phyloP scores from a whole-genome alignment of 805 yeast species.

The Yamadazyma philogaea region DNA sequence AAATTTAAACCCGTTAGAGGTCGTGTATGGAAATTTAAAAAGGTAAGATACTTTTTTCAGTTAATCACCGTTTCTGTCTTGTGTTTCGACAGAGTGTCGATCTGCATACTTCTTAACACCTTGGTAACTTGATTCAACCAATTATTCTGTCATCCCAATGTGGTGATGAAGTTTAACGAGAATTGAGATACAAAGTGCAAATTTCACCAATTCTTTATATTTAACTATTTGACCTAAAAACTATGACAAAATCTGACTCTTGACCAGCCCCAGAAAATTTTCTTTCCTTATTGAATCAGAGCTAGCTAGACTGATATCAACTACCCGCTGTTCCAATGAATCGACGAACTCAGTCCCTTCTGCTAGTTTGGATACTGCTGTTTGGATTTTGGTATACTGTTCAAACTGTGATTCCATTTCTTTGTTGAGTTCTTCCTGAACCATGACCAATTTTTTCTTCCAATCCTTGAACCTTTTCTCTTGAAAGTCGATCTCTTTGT shows the following conservation, averaged over 20 bases:
- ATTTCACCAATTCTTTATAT: background rate
- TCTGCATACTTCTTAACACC: no score
- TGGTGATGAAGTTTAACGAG: no score
- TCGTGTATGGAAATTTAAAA: background rate
- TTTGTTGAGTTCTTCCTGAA: conserved; percentile 54
- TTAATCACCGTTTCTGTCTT: no score
- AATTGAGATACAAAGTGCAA: background rate
- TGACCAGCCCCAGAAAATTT: background rate
- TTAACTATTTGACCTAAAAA: background rate
- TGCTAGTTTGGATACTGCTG: conserved; percentile 13
- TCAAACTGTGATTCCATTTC: conserved; percentile 41
- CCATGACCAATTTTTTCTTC: conserved; percentile 52
- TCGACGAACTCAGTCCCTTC: background rate
- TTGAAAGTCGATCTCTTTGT: conserved; percentile 36
- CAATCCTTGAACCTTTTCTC: conserved; percentile 60
- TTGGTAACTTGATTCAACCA: no score
- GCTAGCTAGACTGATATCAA: background rate
- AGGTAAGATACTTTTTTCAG: no score
- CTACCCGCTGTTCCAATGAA: background rate
- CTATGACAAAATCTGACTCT: background rate
- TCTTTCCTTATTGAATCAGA: background rate
- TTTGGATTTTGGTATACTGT: conserved; percentile 34
- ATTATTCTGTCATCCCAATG: no score
- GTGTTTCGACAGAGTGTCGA: no score
- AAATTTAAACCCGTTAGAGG: background rate